Evolutionary conservation across 768 basidiomycete species (phyloP).

Genomic region (Nidularia sp.): DNA sequence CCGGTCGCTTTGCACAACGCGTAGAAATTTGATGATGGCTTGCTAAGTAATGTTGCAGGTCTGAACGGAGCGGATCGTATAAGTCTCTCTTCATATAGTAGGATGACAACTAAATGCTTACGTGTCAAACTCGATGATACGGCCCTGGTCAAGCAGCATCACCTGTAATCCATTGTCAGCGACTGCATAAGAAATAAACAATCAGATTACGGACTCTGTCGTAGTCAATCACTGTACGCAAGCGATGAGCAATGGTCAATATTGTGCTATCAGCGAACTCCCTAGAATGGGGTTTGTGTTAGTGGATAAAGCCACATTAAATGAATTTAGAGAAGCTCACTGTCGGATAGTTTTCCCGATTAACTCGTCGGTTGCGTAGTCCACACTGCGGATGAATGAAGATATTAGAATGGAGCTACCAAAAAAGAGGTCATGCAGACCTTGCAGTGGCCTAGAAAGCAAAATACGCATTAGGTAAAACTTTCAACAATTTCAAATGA

Average conservation of each 20-base stretch:
- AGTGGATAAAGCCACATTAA: slow-evolving; percentile 6
- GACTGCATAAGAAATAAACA: background rate
- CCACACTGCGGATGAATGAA: too few species aligned
- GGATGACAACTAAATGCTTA: slow-evolving; percentile 14
- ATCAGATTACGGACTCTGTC: slow-evolving; percentile 51
- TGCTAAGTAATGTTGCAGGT: slow-evolving; percentile 49
- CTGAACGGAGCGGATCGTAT: slow-evolving; percentile 19
- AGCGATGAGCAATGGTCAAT: slow-evolving; percentile 81
- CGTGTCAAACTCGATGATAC: slow-evolving; percentile 73
- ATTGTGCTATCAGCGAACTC: slow-evolving; percentile 83
- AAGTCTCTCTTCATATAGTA: background rate
- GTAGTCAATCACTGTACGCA: slow-evolving; percentile 80
- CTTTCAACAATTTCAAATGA: background rate
- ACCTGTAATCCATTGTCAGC: slow-evolving; percentile 35
- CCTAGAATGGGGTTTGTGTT: slow-evolving; percentile 23
- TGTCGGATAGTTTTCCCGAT: slow-evolving; percentile 79
- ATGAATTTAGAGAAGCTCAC: slow-evolving; percentile 32
- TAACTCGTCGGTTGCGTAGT: slow-evolving; percentile 86
- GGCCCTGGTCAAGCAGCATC: slow-evolving; percentile 75
- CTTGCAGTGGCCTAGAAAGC: slow-evolving; percentile 7
- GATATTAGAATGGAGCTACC: too few species aligned
- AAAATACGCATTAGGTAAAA: slow-evolving; percentile 2
- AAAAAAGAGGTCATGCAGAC: too few species aligned
- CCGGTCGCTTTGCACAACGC: slow-evolving; percentile 72
- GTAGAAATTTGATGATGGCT: slow-evolving; percentile 61